Conservation (phyloP, 148 eudicot genomes). For the Camellia japonica region DNA sequence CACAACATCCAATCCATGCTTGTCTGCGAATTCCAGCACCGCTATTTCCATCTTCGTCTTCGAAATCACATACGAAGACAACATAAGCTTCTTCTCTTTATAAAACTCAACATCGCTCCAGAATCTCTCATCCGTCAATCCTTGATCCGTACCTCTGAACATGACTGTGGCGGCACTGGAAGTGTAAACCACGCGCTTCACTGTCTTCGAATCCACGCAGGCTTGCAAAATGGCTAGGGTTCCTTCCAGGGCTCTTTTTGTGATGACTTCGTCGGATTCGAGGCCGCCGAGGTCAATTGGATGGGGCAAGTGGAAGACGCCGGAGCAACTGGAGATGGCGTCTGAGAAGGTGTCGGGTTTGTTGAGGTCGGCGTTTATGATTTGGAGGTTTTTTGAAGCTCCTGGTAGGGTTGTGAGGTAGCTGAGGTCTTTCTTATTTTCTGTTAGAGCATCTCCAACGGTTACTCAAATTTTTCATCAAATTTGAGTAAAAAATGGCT, state of each 20-base stretch:
- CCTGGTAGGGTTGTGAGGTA: conserved; percentile 26
- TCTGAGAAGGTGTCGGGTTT: too few species aligned
- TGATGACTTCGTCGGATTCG: conserved; percentile 24
- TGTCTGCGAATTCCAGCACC: conserved; percentile 26
- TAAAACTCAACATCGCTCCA: conserved; percentile 23
- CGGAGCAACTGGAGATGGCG: conserved; percentile 32
- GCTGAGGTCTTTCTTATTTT: conserved; percentile 19
- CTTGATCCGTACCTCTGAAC: background rate
- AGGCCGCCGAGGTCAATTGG: conserved; percentile 21
- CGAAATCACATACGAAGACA: conserved; percentile 12
- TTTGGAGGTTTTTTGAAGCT: conserved; percentile 28
- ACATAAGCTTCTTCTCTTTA: background rate
- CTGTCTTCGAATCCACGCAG: conserved; percentile 24
- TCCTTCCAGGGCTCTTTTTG: conserved; percentile 13
- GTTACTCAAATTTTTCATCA: too few species aligned
- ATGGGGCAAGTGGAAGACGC: conserved; percentile 34
- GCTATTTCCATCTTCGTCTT: conserved; percentile 22
- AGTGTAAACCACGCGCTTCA: conserved; percentile 34
- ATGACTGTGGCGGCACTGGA: conserved; percentile 21
- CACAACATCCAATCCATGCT: conserved; percentile 27
- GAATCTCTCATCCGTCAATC: conserved; percentile 12
- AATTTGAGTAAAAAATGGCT: too few species aligned
- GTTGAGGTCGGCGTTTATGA: background rate
- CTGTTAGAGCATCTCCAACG: too few species aligned
- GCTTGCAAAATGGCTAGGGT: conserved; percentile 25